These are phyloP conservation scores for Lachancea quebecensis DNA, from an alignment of 805 yeast genomes.

Conservation along the genomic window DNA sequence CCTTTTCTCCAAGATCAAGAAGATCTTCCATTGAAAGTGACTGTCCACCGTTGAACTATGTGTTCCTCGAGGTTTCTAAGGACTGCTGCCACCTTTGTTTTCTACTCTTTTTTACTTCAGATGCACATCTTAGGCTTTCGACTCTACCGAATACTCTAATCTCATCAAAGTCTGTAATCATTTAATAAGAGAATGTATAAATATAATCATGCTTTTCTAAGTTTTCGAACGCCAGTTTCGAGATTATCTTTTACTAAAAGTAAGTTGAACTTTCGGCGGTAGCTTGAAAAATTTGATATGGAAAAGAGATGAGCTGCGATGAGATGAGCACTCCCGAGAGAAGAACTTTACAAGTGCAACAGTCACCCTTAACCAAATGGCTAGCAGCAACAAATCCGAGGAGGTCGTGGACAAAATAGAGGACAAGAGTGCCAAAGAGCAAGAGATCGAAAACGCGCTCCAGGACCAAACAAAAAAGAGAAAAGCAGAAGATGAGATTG, in stretches of 20 bases:
- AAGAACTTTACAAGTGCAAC: background rate
- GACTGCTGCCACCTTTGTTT: no score
- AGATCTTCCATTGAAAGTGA: constrained; percentile 9
- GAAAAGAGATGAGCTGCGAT: constrained; percentile 15
- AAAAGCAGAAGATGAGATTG: constrained; percentile 47
- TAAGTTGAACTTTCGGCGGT: no score
- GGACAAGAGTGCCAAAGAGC: constrained; percentile 23
- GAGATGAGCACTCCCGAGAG: constrained; percentile 6
- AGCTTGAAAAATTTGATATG: constrained; percentile 6
- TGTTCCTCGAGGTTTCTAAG: background rate
- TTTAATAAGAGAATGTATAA: constrained; percentile 4
- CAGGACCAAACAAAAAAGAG: constrained; percentile 32
- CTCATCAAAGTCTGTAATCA: constrained; percentile 7
- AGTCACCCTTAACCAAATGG: background rate
- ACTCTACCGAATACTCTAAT: background rate
- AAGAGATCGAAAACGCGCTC: constrained; percentile 29
- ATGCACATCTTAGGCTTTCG: background rate
- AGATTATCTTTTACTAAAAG: no score
- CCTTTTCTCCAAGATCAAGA: constrained; percentile 19
- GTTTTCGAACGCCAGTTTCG: background rate
- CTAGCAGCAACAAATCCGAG: background rate
- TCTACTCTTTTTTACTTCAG: no score
- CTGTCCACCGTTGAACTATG: background rate
- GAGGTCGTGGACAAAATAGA: background rate
- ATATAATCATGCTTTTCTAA: background rate